A percentile compares a stretch with the other conserved stretches of the same genome.
phyloP scores from a whole-genome alignment of 2,329 filamentous ascomycete species.

The Apiospora koreana region DNA sequence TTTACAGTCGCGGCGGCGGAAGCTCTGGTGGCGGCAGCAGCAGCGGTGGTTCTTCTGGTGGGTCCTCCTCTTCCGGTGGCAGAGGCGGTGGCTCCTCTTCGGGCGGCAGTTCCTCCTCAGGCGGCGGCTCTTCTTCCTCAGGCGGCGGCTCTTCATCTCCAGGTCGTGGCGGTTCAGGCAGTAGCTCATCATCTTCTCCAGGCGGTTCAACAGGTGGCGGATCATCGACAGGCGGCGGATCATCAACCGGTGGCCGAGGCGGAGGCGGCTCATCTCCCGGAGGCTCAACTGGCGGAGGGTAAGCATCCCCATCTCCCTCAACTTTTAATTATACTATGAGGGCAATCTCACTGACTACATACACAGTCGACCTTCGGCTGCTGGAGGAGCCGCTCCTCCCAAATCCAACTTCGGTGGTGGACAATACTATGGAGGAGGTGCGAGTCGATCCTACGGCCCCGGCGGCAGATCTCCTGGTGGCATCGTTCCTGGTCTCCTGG shows the following conservation, averaged over 20 bases:
- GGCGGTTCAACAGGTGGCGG: slow-evolving; percentile 20
- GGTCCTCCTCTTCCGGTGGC: slow-evolving; percentile 19
- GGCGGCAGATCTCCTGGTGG: slow-evolving; percentile 53
- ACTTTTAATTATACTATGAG: neutral
- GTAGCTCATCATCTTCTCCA: slow-evolving; percentile 24
- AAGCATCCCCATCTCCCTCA: neutral
- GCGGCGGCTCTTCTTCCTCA: slow-evolving; percentile 18
- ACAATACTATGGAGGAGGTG: slow-evolving; percentile 67
- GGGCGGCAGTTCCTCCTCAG: slow-evolving; percentile 18
- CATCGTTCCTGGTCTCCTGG: slow-evolving; percentile 47
- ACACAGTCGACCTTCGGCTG: neutral
- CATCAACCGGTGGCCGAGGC: slow-evolving; percentile 11
- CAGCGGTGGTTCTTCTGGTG: slow-evolving; percentile 24
- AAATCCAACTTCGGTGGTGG: slow-evolving; percentile 51
- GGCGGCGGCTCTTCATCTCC: slow-evolving; percentile 16
- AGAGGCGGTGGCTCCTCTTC: slow-evolving; percentile 29
- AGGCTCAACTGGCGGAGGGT: slow-evolving; percentile 7
- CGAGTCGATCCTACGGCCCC: slow-evolving; percentile 58
- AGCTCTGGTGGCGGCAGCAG: slow-evolving; percentile 23
- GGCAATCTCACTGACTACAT: neutral
- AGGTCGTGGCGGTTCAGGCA: slow-evolving; percentile 17
- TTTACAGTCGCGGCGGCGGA: slow-evolving; percentile 19
- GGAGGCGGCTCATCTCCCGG: slow-evolving; percentile 18
- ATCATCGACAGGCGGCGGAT: neutral
- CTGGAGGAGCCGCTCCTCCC: slow-evolving; percentile 4